Evolutionary conservation across 306 rosid genomes (phyloP).

Genomic region (Fragaria iinumae): DNA sequence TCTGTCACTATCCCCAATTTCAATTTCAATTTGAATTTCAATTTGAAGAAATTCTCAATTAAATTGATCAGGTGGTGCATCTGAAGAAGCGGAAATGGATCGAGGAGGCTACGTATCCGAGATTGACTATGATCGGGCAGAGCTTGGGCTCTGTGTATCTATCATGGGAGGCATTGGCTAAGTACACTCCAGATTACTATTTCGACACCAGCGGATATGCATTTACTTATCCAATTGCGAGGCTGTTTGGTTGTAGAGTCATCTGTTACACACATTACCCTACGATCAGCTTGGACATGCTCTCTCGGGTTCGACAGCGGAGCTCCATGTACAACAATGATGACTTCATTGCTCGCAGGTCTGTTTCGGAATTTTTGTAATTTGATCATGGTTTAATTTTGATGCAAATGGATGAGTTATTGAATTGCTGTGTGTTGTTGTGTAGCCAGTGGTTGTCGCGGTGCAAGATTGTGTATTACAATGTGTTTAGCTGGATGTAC

Average conservation of each 20-base stretch:
- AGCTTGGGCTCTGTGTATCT: slow-evolving; percentile 84
- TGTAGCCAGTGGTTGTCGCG: slow-evolving; percentile 80
- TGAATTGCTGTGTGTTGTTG: slow-evolving; percentile 31
- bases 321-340: slow-evolving; percentile 78
- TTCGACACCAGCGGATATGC: slow-evolving; percentile 93
- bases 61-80: slow-evolving; percentile 61
- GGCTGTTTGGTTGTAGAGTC: slow-evolving; percentile 83
- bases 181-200: slow-evolving; percentile 67
- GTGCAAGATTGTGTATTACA: slow-evolving; percentile 74
- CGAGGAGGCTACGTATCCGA: slow-evolving; percentile 84
- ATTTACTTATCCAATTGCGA: slow-evolving; percentile 86
- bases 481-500: slow-evolving; percentile 73
- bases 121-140: slow-evolving; percentile 90
- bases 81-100: slow-evolving; percentile 82
- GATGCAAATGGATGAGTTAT: not conserved
- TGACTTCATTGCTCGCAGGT: slow-evolving; percentile 64
- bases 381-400: not conserved
- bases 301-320: slow-evolving; percentile 81
- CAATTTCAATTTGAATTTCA: not conserved
- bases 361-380: not conserved
- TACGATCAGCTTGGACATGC: slow-evolving; percentile 91
- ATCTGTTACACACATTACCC: slow-evolving; percentile 93
- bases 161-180: slow-evolving; percentile 85
- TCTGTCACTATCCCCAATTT: not conserved
- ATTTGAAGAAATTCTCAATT: not conserved